These are phyloP conservation scores for Quercus tomentella DNA, from an alignment of 331 rosid species.

Conservation along the genomic window DNA sequence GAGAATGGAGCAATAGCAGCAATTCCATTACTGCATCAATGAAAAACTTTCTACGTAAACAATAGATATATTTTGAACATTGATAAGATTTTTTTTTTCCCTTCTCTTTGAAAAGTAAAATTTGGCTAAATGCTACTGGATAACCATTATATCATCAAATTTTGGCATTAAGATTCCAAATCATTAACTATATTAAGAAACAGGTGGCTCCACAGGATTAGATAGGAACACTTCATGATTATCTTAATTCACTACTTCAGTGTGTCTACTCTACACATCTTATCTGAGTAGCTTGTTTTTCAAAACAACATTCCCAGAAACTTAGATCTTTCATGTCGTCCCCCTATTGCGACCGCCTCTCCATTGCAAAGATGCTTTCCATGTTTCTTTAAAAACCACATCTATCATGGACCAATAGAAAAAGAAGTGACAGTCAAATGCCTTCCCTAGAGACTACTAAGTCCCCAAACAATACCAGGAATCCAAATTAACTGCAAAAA, in stretches of 20 bases:
- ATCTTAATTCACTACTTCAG: no score
- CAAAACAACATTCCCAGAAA: not conserved
- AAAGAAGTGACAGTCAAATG: not conserved
- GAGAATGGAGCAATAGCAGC: slow-evolving; percentile 97
- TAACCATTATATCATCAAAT: not conserved
- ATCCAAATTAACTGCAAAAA: not conserved
- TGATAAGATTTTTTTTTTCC: no score
- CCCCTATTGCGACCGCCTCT: not conserved
- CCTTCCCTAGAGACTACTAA: not conserved
- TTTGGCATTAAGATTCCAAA: not conserved
- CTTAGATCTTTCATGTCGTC: not conserved
- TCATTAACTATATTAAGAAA: not conserved
- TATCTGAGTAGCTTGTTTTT: not conserved
- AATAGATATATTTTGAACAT: not conserved
- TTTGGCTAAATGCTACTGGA: not conserved
- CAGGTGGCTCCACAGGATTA: no score
- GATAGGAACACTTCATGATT: no score
- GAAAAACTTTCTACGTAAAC: not conserved
- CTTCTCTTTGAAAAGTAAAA: not conserved
- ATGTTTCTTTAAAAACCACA: not conserved
- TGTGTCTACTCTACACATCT: not conserved
- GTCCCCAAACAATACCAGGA: not conserved
- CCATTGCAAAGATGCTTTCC: not conserved
- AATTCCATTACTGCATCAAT: slow-evolving; percentile 57
- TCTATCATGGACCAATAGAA: no score